Evolutionary conservation across 306 rosid species (phyloP), one percentile per base, ranked within the genome.

Genomic region (Quercus robur): DNA sequence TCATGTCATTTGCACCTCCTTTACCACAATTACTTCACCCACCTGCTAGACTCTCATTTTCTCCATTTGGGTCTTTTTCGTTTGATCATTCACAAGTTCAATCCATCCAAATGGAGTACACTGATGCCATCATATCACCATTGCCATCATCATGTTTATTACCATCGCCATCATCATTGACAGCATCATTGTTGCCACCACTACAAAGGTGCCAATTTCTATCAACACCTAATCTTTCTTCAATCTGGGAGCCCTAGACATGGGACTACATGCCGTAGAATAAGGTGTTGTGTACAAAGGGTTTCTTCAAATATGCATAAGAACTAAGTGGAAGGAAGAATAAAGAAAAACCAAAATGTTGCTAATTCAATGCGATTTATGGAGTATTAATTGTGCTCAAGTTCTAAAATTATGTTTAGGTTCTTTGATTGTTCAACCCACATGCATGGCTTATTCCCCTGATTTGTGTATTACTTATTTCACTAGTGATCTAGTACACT

Each of bases 1-100:
- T 87, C 46, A 7, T 38, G 46, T 8, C 84, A 17, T 75, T 46
- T 85, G 68, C 87, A 71, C 76, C 83, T 61, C 69, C 74, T 77
- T 84, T 85, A 64, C 89, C 81, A 73, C 88, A 88, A 30, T 71
- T 84, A 21, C 89, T 83, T n/a, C 88, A 85, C 23, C 73, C 81
- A 70, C 64, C 85, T 25, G 70, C 82, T 51, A 80, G 72, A 56
- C 64, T 61, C 28, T 81, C 87, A 28, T 62, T 81, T 70, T 70
- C 69, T 19, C 56, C 77, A 9, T 44, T 74, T 35, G 75, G 56
- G 56, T 79, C 55, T 62, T 71, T 18, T 71, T 75, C 83, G 18
- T 85, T 3, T 13, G 14, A 70, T 66, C 78, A 88, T 84, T 82
- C 83, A 72, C 56, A 72, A 73, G 10, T 83, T 30, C 75, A 56